Percentiles rank a stretch among this genome's conserved stretches.
These are phyloP conservation scores for Monosporascus cannonballus DNA, from an alignment of 2,329 filamentous ascomycete species.

Conservation along the genomic window DNA sequence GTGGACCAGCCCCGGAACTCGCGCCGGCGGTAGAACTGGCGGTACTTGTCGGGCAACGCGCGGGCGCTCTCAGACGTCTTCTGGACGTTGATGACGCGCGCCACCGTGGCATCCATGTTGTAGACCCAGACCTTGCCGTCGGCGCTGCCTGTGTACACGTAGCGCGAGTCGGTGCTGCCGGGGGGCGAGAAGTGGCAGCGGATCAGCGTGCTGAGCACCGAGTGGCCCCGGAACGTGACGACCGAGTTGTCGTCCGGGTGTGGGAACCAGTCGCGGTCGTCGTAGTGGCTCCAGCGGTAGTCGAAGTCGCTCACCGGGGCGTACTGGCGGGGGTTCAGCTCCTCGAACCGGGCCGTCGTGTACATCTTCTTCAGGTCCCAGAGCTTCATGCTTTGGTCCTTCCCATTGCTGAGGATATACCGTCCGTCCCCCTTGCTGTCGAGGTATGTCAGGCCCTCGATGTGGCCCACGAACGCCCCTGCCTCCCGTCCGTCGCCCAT, in stretches of 20 bases:
- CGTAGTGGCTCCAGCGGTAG: constrained; percentile 64
- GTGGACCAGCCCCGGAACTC: constrained; percentile 61
- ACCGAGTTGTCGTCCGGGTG: constrained; percentile 85
- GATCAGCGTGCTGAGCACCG: constrained; percentile 83
- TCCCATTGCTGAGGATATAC: constrained; percentile 89
- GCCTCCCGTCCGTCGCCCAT: constrained; percentile 76
- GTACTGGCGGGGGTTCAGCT: constrained; percentile 48
- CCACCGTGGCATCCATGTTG: constrained; percentile 85
- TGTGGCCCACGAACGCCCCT: constrained; percentile 60
- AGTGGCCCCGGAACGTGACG: constrained; percentile 89
- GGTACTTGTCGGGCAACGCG: constrained; percentile 46
- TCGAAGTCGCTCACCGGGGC: constrained; percentile 59
- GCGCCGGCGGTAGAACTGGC: constrained; percentile 49
- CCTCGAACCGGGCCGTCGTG: constrained; percentile 57
- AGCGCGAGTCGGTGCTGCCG: constrained; percentile 77
- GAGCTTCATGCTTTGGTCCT: constrained; percentile 95
- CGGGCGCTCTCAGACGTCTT: constrained; percentile 60
- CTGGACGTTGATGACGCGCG: constrained; percentile 71
- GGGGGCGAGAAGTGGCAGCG: constrained; percentile 92
- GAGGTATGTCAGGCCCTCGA: constrained; percentile 62
- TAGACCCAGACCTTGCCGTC: constrained; percentile 88
- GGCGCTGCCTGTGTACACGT: constrained; percentile 87
- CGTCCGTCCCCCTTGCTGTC: constrained; percentile 65
- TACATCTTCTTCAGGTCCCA: constrained; percentile 94
- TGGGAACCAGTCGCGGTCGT: constrained; percentile 59